Percentiles rank a stretch among this genome's conserved stretches.
Evolutionary conservation across 257 asterid species (phyloP).

Genomic region (Rehmannia glutinosa): DNA sequence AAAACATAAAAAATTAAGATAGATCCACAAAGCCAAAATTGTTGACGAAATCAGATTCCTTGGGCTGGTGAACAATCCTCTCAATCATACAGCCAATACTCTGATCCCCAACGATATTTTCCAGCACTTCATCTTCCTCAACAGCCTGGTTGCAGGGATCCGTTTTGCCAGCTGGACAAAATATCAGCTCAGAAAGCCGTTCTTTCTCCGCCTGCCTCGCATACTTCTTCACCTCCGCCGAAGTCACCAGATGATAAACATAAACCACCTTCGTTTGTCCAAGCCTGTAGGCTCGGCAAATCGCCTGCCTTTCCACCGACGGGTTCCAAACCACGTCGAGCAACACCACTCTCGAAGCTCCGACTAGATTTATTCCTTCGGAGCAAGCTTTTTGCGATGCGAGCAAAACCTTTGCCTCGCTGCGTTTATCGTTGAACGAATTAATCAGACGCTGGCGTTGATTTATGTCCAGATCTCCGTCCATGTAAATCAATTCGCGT

Average conservation of each 20-base stretch:
- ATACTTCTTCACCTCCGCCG: constrained; percentile 48
- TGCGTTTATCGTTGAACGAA: constrained; percentile 39
- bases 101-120: constrained; percentile 39
- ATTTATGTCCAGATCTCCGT: constrained; percentile 33
- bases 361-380: constrained; percentile 77
- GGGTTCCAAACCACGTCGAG: constrained; percentile 88
- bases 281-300: constrained; percentile 71
- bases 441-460: constrained; percentile 44
- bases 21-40: too few species aligned
- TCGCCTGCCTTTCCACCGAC: constrained; percentile 64
- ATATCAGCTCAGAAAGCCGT: constrained; percentile 45
- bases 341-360: constrained; percentile 79
- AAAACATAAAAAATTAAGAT: too few species aligned
- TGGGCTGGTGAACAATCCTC: constrained; percentile 46
- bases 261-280: constrained; percentile 70
- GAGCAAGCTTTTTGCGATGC: constrained; percentile 73
- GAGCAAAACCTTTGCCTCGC: constrained; percentile 53
- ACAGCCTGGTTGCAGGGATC: not conserved
- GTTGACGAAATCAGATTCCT: constrained; percentile 35
- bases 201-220: constrained; percentile 44
- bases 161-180: constrained; percentile 12
- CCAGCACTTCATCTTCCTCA: constrained; percentile 45
- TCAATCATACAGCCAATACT: constrained; percentile 31
- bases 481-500: constrained; percentile 56
- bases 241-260: constrained; percentile 54